phyloP scores from a whole-genome alignment of 176 grass and related monocot species.

The Zoysia pacifica region DNA sequence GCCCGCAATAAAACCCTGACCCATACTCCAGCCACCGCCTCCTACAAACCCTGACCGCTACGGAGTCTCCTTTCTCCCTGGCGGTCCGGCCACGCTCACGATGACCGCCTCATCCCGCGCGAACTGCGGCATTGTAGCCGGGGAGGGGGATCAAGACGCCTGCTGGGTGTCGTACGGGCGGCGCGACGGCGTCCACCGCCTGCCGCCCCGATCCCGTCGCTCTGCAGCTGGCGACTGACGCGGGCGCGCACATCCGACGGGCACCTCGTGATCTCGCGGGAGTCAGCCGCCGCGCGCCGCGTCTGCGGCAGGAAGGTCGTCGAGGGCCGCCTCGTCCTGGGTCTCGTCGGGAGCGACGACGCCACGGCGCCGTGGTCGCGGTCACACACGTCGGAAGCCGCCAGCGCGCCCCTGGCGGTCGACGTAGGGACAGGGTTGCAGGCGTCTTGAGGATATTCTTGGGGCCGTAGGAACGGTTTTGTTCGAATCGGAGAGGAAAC shows the following conservation, averaged over 20 bases:
- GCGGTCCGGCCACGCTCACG: conserved; percentile 42
- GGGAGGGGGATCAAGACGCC: not conserved
- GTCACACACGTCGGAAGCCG: not conserved
- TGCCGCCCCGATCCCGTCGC: conserved; percentile 47
- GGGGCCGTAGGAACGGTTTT: too few species aligned
- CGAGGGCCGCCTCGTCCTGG: conserved; percentile 39
- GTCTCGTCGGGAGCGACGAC: conserved; percentile 9
- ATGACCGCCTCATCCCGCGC: conserved; percentile 40
- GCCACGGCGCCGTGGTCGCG: not conserved
- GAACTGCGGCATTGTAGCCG: not conserved
- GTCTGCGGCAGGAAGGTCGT: conserved; percentile 24
- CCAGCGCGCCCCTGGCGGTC: too few species aligned
- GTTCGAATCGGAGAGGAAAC: too few species aligned
- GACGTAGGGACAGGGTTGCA: too few species aligned
- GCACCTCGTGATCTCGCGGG: conserved; percentile 33
- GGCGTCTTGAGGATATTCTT: too few species aligned
- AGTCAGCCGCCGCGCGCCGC: conserved; percentile 16
- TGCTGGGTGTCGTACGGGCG: conserved; percentile 50
- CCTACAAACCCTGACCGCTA: conserved; percentile 44
- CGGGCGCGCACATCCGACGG: conserved; percentile 43
- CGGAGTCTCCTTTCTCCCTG: not conserved
- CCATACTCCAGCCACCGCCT: conserved; percentile 26
- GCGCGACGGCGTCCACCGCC: conserved; percentile 21
- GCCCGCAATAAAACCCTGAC: not conserved
- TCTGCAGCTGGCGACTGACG: not conserved